Conservation (phyloP, 192 early-diverging fungal genomes). For the Dimargaris verticillata region DNA sequence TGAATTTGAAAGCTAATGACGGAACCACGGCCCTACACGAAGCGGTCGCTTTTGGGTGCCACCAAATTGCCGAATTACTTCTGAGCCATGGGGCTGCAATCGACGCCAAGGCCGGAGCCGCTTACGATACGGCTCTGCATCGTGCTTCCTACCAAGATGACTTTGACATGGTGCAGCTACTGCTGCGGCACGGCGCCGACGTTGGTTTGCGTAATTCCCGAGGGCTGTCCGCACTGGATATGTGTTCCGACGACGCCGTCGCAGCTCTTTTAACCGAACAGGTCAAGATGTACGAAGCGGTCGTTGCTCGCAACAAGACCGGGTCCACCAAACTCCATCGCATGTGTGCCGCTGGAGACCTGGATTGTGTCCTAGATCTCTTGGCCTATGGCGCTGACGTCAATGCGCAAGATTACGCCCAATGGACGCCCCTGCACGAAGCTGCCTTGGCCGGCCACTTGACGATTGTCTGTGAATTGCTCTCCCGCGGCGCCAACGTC, state of each 20-base stretch:
- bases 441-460: not conserved
- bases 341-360: not conserved
- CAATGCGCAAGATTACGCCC: not conserved
- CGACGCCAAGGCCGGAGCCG: no score
- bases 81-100: no score
- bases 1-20: no score
- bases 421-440: not conserved
- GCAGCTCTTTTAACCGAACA: not conserved
- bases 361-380: not conserved
- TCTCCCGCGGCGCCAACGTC: no score
- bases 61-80: no score
- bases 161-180: not conserved
- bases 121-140: not conserved
- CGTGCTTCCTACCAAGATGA: not conserved
- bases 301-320: not conserved
- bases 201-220: not conserved
- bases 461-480: no score
- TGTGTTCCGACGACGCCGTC: not conserved
- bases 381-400: not conserved
- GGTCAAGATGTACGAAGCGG: not conserved
- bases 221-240: not conserved
- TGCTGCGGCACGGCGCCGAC: not conserved
- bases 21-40: no score
- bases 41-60: no score
- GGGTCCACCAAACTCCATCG: no score